Percentiles rank a stretch among this genome's conserved stretches.
phyloP scores from a whole-genome alignment of 225 moss, liverwort and hornwort genomes.

The Polytrichum commune region DNA sequence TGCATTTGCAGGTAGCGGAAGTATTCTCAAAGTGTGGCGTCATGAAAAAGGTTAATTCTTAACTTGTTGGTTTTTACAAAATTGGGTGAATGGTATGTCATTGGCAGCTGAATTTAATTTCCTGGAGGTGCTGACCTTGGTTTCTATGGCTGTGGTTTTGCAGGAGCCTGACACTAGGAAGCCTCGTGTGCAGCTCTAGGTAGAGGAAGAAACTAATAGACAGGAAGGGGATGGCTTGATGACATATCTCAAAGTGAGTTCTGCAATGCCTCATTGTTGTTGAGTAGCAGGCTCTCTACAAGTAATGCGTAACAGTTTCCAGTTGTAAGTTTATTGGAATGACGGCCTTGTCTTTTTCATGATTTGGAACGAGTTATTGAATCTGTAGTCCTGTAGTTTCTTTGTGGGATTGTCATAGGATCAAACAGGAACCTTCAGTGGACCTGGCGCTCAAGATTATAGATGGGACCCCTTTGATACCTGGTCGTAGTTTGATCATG shows the following conservation, averaged over 20 bases:
- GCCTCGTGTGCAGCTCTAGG: slow-evolving; percentile 85
- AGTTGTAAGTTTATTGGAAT: no score
- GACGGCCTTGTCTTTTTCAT: no score
- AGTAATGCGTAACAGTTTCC: no score
- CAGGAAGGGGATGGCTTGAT: slow-evolving; percentile 97
- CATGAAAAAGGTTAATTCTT: slow-evolving; percentile 76
- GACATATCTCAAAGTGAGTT: slow-evolving; percentile 86
- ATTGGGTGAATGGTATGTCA: background rate
- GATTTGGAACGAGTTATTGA: no score
- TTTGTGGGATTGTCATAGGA: no score
- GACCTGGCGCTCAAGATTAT: slow-evolving; percentile 94
- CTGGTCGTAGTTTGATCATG: slow-evolving; percentile 73
- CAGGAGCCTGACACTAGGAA: slow-evolving; percentile 97
- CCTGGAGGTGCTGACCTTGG: background rate
- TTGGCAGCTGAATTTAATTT: no score
- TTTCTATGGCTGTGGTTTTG: slow-evolving; percentile 2
- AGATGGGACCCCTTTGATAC: slow-evolving; percentile 90
- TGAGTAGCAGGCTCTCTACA: no score
- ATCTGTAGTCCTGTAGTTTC: no score
- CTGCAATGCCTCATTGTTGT: background rate
- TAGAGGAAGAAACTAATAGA: slow-evolving; percentile 78
- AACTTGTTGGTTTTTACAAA: background rate
- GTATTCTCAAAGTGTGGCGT: slow-evolving; percentile 93
- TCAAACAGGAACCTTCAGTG: slow-evolving; percentile 84
- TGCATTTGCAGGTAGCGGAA: slow-evolving; percentile 66